phyloP scores from a whole-genome alignment of 495 filamentous ascomycete genomes.

The Tuber melanosporum region DNA sequence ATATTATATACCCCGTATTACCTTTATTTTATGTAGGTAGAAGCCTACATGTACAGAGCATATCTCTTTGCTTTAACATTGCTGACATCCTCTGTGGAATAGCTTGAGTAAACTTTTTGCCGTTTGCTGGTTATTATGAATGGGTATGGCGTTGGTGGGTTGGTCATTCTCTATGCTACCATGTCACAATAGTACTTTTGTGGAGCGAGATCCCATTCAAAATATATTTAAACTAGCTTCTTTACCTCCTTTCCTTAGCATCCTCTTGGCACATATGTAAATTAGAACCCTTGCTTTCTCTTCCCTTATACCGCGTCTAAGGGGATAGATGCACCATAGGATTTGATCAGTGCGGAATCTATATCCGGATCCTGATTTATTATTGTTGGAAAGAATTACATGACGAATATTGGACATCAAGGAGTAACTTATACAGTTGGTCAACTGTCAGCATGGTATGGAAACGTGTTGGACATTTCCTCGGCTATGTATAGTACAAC shows the following conservation, averaged over 20 bases:
- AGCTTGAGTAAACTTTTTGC: not conserved
- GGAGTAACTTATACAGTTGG: too few species aligned
- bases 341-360: not conserved
- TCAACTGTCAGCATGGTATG: too few species aligned
- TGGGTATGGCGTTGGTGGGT: not conserved
- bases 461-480: too few species aligned
- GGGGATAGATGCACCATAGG: not conserved
- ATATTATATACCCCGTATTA: not conserved
- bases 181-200: not conserved
- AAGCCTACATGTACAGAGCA: not conserved
- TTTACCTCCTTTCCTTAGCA: not conserved
- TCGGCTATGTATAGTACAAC: too few species aligned
- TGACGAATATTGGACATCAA: not conserved
- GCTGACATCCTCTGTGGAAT: not conserved
- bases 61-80: not conserved
- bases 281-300: too few species aligned
- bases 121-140: not conserved
- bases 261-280: too few species aligned
- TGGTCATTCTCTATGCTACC: not conserved
- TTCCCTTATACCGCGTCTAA: not conserved
- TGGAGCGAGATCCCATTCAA: not conserved
- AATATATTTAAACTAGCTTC: not conserved
- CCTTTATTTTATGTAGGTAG: not conserved
- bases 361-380: not conserved
- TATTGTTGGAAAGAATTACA: not conserved